A percentile compares a stretch with the other conserved stretches of the same genome.
Evolutionary conservation across 1,284 basidiomycete genomes (phyloP).

Genomic region (Cystobasidium sp.): DNA sequence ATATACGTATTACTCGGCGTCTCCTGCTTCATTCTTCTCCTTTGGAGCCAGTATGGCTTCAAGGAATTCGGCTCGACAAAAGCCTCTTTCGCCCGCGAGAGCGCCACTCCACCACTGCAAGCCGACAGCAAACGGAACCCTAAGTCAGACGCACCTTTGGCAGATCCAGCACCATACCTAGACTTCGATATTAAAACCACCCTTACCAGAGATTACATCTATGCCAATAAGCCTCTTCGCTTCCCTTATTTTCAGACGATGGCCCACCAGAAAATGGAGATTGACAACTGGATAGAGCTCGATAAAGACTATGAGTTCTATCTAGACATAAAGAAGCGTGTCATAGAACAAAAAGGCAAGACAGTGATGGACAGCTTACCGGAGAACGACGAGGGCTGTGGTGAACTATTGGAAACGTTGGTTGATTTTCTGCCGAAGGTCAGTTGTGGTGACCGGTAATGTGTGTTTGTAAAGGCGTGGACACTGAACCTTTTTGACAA

Average conservation of each 20-base stretch:
- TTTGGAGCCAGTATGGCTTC: no score
- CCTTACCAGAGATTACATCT: conserved; percentile 57
- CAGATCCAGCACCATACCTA: conserved; percentile 56
- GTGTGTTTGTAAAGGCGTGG: background rate
- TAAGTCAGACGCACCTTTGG: conserved; percentile 26
- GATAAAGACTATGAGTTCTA: conserved; percentile 59
- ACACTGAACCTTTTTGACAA: background rate
- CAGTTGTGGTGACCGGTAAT: background rate
- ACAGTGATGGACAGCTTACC: conserved; percentile 59
- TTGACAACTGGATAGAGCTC: conserved; percentile 60
- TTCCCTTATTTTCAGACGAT: conserved; percentile 59
- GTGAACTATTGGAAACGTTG: conserved; percentile 58
- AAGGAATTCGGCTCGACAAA: no score
- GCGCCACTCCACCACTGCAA: background rate
- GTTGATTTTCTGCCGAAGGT: conserved; percentile 58
- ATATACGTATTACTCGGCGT: no score
- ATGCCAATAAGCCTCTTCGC: conserved; percentile 58
- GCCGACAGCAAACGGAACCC: background rate
- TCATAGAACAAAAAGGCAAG: conserved; percentile 58
- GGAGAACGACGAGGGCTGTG: conserved; percentile 58
- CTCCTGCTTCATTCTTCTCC: no score
- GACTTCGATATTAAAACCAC: conserved; percentile 55
- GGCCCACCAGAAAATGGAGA: conserved; percentile 48
- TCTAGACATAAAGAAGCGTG: conserved; percentile 58
- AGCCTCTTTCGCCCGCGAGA: background rate